phyloP scores from a whole-genome alignment of 2,329 filamentous ascomycete species.

The Ascochyta rabiei region DNA sequence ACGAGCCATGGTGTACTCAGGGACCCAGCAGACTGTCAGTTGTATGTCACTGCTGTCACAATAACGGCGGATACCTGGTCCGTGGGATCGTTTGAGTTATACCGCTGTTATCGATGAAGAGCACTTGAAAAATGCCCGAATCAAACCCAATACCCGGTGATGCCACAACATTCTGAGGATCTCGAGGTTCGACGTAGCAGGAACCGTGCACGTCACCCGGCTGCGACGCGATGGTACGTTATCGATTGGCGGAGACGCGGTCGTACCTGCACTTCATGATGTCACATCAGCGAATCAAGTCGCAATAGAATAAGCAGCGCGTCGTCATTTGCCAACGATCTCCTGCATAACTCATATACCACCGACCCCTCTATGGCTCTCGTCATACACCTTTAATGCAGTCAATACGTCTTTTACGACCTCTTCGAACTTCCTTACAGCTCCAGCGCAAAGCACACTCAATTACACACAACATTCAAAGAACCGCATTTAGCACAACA shows the following conservation, averaged over 20 bases:
- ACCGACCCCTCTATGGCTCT: slow-evolving; percentile 13
- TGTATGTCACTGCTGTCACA: slow-evolving; percentile 14
- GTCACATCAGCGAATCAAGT: slow-evolving; percentile 21
- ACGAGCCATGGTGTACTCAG: slow-evolving; percentile 25
- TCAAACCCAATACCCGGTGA: not conserved
- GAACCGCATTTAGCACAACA: slow-evolving; percentile 35
- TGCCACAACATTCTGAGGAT: not conserved
- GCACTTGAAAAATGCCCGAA: not conserved
- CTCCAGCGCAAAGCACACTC: slow-evolving; percentile 18
- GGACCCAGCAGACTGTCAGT: slow-evolving; percentile 2
- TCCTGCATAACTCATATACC: slow-evolving; percentile 9
- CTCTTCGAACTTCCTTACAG: slow-evolving; percentile 32
- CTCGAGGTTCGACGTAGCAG: slow-evolving; percentile 4
- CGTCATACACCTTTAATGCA: slow-evolving; percentile 31
- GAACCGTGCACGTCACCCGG: slow-evolving; percentile 10
- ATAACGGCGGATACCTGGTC: not conserved
- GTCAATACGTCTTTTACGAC: slow-evolving; percentile 30
- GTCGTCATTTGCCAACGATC: slow-evolving; percentile 13
- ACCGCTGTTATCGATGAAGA: not conserved
- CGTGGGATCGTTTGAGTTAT: not conserved
- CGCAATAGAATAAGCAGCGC: slow-evolving; percentile 17
- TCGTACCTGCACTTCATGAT: slow-evolving; percentile 19
- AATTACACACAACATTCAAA: slow-evolving; percentile 20
- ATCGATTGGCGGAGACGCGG: slow-evolving; percentile 13
- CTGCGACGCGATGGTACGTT: slow-evolving; percentile 7